Evolutionary conservation across 2,329 filamentous ascomycete genomes (phyloP).

Genomic region (Paramyrothecium roridum): DNA sequence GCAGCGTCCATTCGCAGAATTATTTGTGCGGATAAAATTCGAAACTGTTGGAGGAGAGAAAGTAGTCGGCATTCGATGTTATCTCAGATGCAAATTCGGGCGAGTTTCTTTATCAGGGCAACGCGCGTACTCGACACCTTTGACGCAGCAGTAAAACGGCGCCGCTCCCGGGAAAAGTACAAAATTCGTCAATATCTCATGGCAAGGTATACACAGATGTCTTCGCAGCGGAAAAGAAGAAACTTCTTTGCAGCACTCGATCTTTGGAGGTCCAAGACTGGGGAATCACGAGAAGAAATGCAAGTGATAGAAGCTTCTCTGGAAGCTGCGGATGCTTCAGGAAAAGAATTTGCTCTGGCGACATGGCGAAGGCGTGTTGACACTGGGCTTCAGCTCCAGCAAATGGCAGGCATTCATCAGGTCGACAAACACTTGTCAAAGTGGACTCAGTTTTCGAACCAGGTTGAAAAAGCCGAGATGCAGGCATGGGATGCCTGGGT

Average conservation of each 20-base stretch:
- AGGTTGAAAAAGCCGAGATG: constrained; percentile 17
- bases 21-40: constrained; percentile 10
- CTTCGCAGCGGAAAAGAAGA: constrained; percentile 25
- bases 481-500: constrained; percentile 28
- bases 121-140: constrained; percentile 23
- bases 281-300: constrained; percentile 6
- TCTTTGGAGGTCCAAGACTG: constrained; percentile 21
- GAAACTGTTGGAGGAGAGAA: constrained; percentile 9
- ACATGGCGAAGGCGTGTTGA: constrained; percentile 16
- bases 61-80: constrained; percentile 11
- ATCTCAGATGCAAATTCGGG: constrained; percentile 16
- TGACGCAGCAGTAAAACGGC: constrained; percentile 17
- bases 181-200: constrained; percentile 28
- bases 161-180: constrained; percentile 20
- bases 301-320: constrained; percentile 12
- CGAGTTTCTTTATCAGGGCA: constrained; percentile 26
- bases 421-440: constrained; percentile 13
- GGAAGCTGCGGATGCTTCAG: constrained; percentile 6
- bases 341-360: constrained; percentile 7
- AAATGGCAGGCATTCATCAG: constrained; percentile 15
- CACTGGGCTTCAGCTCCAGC: constrained; percentile 11
- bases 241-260: constrained; percentile 28
- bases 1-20: constrained; percentile 5
- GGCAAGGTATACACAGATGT: constrained; percentile 30
- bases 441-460: constrained; percentile 17